These are phyloP conservation scores for Botrytis byssoidea DNA, from an alignment of 2,329 filamentous ascomycete genomes.

Conservation along the genomic window DNA sequence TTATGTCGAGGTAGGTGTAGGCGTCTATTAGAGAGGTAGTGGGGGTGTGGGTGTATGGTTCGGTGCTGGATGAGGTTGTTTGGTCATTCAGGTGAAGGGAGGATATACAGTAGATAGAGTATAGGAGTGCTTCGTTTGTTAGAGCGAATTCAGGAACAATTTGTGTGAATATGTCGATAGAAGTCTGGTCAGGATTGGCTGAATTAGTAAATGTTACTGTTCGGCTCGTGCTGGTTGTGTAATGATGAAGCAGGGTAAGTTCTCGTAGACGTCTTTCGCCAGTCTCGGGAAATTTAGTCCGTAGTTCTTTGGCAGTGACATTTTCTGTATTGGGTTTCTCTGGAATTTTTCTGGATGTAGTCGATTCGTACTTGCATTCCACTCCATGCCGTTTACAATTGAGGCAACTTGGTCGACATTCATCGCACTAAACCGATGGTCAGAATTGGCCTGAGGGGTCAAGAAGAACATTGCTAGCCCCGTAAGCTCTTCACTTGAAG, in stretches of 20 bases:
- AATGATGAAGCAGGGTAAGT: slow-evolving; percentile 31
- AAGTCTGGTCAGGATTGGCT: neutral
- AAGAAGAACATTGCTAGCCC: neutral
- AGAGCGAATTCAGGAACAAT: slow-evolving; percentile 26
- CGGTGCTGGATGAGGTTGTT: neutral
- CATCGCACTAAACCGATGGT: slow-evolving; percentile 28
- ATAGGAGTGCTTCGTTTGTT: neutral
- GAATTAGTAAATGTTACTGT: slow-evolving; percentile 19
- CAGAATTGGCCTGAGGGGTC: neutral
- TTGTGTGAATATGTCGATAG: slow-evolving; percentile 16
- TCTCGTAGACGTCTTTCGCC: slow-evolving; percentile 27
- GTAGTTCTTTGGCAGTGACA: neutral
- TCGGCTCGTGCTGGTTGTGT: slow-evolving; percentile 25
- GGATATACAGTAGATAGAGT: neutral
- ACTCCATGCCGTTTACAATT: slow-evolving; percentile 28
- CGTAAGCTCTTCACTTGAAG: neutral
- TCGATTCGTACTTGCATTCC: slow-evolving; percentile 25
- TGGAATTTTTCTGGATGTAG: neutral
- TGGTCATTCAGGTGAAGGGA: neutral
- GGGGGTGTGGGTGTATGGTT: neutral
- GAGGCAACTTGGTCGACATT: slow-evolving; percentile 29
- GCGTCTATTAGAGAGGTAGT: neutral
- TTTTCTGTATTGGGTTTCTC: neutral
- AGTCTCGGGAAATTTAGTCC: slow-evolving; percentile 24
- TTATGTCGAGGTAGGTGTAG: neutral